Conservation (phyloP, 495 filamentous ascomycete species). For the Penicillium cosmopolitanum region DNA sequence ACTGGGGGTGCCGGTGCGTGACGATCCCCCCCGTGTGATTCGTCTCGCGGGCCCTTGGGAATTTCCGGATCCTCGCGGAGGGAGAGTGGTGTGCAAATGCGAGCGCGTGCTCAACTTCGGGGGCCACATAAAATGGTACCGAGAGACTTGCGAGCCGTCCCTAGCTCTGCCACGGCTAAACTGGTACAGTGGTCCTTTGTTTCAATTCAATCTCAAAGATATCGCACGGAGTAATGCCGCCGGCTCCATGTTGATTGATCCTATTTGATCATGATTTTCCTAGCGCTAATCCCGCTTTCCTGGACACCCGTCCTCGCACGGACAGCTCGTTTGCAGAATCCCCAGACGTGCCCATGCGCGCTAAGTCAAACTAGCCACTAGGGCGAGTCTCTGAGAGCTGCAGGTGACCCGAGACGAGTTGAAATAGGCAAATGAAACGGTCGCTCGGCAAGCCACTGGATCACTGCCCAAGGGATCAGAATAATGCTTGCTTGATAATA, state of each 20-base stretch:
- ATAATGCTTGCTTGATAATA: constrained; percentile 4
- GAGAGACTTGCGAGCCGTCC: constrained; percentile 6
- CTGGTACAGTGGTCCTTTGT: neutral
- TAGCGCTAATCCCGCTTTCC: constrained; percentile 8
- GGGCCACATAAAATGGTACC: neutral
- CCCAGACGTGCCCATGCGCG: constrained; percentile 29
- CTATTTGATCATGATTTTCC: constrained; percentile 1
- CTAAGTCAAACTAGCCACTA: constrained; percentile 26
- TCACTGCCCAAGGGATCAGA: neutral
- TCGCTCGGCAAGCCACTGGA: constrained; percentile 16
- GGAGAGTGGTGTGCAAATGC: neutral
- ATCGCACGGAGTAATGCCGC: neutral
- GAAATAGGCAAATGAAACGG: constrained; percentile 32
- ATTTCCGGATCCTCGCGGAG: constrained; percentile 18
- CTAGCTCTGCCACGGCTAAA: neutral
- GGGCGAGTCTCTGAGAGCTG: constrained; percentile 29
- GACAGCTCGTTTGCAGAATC: constrained; percentile 39
- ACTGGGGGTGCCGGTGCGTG: constrained; percentile 21
- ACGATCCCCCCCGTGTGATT: constrained; percentile 18
- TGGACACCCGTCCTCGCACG: constrained; percentile 20
- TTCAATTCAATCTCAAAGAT: neutral
- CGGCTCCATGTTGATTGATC: neutral
- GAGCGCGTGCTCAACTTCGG: neutral
- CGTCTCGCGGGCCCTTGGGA: neutral
- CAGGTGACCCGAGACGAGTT: constrained; percentile 37